Base-by-base conservation (phyloP, 768 basidiomycete genomes). In the Termitomyces sp. region DNA sequence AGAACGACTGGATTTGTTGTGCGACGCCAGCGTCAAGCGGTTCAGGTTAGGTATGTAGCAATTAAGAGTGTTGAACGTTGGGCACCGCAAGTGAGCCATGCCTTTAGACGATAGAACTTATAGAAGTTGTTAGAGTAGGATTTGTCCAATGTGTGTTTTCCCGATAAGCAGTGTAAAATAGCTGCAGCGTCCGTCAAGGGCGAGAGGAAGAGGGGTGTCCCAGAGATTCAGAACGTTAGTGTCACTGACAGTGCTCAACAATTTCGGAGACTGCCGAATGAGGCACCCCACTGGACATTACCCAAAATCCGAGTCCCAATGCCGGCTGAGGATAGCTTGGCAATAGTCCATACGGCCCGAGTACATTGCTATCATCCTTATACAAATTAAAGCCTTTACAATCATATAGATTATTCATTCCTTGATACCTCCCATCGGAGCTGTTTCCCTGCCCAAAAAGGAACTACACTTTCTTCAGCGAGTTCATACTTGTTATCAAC, bases 391-490 rank as follows among this genome's bases (percentile, higher is more conserved):
- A 32, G 4, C 27, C 26, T 49, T 22, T 47, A 20, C 30, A 30
- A 44, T 10, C 16, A 30, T 18, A 45, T 7, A 16, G 3, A 22
- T 39, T 22, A 60, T 12, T 56, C 44, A 4, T 34, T 27, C 45
- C 67, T 66, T 16, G 67, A 71, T 59, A 87, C 78, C 68, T 82
- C 79, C 95, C 95, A 98, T 9, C 76, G 76, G 34, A 98, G 72
- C 61, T 82, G 76, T 72, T 85, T 90, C 13, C 93, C 95, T 9
- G 88, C 85, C 89, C 91, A 91, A 74, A 98, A 96, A 8, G 95
- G 92, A 42, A 90, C 81, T 1, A 96, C 80, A 27, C 66, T 78
- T 30, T 84, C 80, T 22, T 76, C 74, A 16, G 75, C 80, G 46
- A 75, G 65, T 34, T 68, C 67, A 71, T 82, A 89, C n/a, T 66